Evolutionary conservation across 306 rosid genomes (phyloP).

Genomic region (Dalbergia oliveri): DNA sequence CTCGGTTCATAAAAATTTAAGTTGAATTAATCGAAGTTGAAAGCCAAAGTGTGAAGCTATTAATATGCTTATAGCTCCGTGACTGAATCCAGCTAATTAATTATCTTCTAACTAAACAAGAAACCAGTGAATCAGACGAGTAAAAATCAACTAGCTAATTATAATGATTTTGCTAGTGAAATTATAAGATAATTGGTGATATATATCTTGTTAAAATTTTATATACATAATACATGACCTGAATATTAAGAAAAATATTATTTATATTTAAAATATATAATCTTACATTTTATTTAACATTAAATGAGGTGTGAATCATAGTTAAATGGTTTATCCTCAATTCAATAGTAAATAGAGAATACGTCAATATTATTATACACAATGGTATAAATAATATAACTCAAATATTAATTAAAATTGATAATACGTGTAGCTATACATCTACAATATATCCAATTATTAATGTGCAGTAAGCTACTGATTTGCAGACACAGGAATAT

Average conservation of each 20-base stretch:
- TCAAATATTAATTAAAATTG: neutral
- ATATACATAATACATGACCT: neutral
- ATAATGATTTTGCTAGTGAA: neutral
- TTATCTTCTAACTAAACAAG: neutral
- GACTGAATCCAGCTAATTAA: neutral
- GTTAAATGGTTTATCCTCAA: too few relatives aligned
- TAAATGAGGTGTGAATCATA: too few relatives aligned
- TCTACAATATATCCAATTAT: slow-evolving; percentile 35
- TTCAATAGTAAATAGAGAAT: too few relatives aligned
- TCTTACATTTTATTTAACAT: too few relatives aligned
- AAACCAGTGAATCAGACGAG: neutral
- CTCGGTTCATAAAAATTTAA: neutral
- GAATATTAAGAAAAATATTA: too few relatives aligned
- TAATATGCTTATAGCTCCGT: neutral
- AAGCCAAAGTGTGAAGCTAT: neutral
- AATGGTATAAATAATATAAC: too few relatives aligned
- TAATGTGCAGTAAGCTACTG: slow-evolving; percentile 31
- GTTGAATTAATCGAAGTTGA: slow-evolving; percentile 8
- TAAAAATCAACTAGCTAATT: neutral
- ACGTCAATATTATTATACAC: too few relatives aligned
- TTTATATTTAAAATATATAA: too few relatives aligned
- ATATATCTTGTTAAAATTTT: neutral
- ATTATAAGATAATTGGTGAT: neutral
- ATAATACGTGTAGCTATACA: slow-evolving; percentile 4
- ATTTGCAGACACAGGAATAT: slow-evolving; percentile 32